Conservation (phyloP, 2,329 filamentous ascomycete genomes). For the Aspergillaceae sp. region DNA sequence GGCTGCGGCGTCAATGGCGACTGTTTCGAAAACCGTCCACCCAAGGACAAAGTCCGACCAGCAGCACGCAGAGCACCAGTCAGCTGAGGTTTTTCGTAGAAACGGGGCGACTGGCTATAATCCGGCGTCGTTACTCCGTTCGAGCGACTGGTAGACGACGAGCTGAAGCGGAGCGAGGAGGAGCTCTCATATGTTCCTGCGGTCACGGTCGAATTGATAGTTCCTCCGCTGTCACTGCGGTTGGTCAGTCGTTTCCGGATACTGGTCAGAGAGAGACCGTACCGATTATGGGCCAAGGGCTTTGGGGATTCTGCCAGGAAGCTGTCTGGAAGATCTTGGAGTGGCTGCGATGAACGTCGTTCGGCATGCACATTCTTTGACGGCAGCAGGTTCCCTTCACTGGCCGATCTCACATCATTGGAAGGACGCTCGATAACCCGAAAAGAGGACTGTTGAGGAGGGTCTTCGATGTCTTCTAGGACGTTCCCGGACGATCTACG, state of each 20-base stretch:
- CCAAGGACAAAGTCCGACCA: slow-evolving; percentile 47
- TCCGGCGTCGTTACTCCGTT: slow-evolving; percentile 38
- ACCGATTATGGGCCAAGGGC: slow-evolving; percentile 29
- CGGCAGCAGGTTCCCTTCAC: slow-evolving; percentile 27
- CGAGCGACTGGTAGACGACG: slow-evolving; percentile 49
- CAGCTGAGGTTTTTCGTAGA: slow-evolving; percentile 35
- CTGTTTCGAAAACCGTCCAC: slow-evolving; percentile 32
- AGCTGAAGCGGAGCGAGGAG: slow-evolving; percentile 46
- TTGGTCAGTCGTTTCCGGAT: slow-evolving; percentile 19
- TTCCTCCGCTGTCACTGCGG: slow-evolving; percentile 41
- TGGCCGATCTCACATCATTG: slow-evolving; percentile 36
- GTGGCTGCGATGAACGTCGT: slow-evolving; percentile 26
- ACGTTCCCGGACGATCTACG: slow-evolving; percentile 49
- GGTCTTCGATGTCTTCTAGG: slow-evolving; percentile 39
- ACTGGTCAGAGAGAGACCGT: slow-evolving; percentile 13
- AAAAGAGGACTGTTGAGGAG: slow-evolving; percentile 39
- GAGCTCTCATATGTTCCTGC: slow-evolving; percentile 38
- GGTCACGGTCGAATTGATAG: slow-evolving; percentile 40
- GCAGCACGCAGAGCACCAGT: slow-evolving; percentile 38
- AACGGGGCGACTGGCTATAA: slow-evolving; percentile 28
- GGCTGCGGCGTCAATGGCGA: slow-evolving; percentile 12
- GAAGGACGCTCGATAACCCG: slow-evolving; percentile 45
- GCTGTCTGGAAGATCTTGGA: slow-evolving; percentile 30
- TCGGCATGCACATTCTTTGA: slow-evolving; percentile 23
- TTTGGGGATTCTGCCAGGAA: slow-evolving; percentile 30